Base-by-base conservation (phyloP, 1,284 basidiomycete species). In the Ganoderma leucocontextum region DNA sequence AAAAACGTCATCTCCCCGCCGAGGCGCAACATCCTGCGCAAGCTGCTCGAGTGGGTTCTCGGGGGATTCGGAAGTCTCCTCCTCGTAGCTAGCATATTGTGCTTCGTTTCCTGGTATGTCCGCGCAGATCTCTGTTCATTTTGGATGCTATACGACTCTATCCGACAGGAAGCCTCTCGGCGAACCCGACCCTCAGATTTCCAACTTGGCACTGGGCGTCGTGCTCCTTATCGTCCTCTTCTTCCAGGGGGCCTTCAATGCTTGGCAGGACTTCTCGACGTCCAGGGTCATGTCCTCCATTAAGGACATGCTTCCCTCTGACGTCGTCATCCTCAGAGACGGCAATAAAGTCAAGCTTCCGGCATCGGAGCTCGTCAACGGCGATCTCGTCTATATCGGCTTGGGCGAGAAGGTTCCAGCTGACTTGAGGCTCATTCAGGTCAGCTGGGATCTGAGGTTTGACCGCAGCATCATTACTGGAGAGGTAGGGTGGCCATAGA, bases 401-500 rank as follows among this genome's bases (percentile, higher is more conserved):
- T 70, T 85, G 42, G 86, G 86, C 8, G 72, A 75, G 15, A 77
- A 80, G 65, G 74, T 82, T 49, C 85, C 88, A 0, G 80, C 82
- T 10, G 84, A 85, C 63, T 78, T 89, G 44, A 84, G 83, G 78
- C 76, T 89, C 66, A 80, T 88, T 64, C 75, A 80, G 29, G 76
- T 78, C 29, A 81, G 80, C 36, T 77, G 80, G 9, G 88, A 90
- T 71, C 77, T 88, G 66, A 84, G 84, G 63, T 85, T 91, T 62
- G 89, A 91, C 73, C 82, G 88, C 29, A 84, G 87, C 3, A 84
- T 90, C 33, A 80, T 91, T 58, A 91, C 89, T 0, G 89, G 89
- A 52, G 84, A 86, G 76, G 72, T 86, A 73, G 80, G 89, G 42
- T 35, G 1, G 55, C 4, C 9, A 10, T n/a, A 8, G 15, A n/a